Percentiles rank a stretch among this genome's conserved stretches.
phyloP scores from a whole-genome alignment of 345 rosid genomes.

The Murraya koenigii region DNA sequence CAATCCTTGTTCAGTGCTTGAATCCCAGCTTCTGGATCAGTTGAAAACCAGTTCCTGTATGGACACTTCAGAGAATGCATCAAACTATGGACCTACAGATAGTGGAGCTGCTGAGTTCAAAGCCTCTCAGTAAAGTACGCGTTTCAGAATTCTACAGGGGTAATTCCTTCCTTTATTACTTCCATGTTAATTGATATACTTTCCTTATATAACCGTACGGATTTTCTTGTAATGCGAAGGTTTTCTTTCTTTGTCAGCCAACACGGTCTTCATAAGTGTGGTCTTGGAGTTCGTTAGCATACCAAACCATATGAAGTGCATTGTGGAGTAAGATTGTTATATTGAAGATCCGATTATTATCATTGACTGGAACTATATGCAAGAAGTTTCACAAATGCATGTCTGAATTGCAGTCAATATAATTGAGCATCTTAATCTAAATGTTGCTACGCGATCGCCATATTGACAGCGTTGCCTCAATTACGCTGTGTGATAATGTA shows the following conservation, averaged over 20 bases:
- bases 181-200: slow-evolving; percentile 12
- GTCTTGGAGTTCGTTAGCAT: background rate
- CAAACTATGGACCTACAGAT: slow-evolving; percentile 41
- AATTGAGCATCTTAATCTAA: background rate
- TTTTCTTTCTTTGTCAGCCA: slow-evolving; percentile 33
- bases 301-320: background rate
- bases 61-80: slow-evolving; percentile 35
- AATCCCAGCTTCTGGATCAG: slow-evolving; percentile 13
- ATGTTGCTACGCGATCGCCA: background rate
- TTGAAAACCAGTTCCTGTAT: slow-evolving; percentile 17
- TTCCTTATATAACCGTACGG: background rate
- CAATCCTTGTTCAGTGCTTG: slow-evolving; percentile 20
- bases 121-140: slow-evolving; percentile 29
- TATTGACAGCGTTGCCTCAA: background rate
- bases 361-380: background rate
- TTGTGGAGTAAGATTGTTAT: background rate
- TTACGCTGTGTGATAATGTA: background rate
- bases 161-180: slow-evolving; percentile 36
- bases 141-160: slow-evolving; percentile 26
- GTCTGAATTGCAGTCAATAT: background rate
- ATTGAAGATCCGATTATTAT: background rate
- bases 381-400: background rate
- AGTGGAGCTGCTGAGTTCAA: slow-evolving; percentile 29
- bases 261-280: slow-evolving; percentile 22
- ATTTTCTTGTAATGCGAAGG: slow-evolving; percentile 33